These are phyloP conservation scores for Penicillium manginii DNA, from an alignment of 495 filamentous ascomycete species.

Conservation along the genomic window DNA sequence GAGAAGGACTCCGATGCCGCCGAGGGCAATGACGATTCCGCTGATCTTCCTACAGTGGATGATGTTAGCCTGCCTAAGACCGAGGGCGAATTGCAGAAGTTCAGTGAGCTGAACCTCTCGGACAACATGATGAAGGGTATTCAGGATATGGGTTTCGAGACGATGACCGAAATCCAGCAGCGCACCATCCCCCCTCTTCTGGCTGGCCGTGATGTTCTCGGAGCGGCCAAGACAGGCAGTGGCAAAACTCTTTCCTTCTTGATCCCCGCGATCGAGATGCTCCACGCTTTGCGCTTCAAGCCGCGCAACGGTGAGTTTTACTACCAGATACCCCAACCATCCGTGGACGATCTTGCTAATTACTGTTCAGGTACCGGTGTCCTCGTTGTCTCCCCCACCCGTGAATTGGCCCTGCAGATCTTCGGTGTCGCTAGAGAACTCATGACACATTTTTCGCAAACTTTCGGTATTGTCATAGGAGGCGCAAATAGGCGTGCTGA, in stretches of 20 bases:
- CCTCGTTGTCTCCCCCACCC: conserved; percentile 68
- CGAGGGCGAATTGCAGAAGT: conserved; percentile 60
- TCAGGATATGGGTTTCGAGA: conserved; percentile 86
- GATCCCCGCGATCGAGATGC: conserved; percentile 94
- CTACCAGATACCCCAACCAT: not conserved
- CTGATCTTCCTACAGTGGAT: conserved; percentile 55
- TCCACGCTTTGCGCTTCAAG: conserved; percentile 87
- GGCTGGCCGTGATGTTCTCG: conserved; percentile 90
- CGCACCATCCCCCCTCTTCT: conserved; percentile 85
- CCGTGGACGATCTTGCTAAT: conserved; percentile 7
- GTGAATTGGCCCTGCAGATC: conserved; percentile 93
- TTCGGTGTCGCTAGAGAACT: conserved; percentile 94
- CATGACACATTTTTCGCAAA: conserved; percentile 86
- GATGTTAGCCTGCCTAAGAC: conserved; percentile 60
- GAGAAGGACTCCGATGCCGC: conserved; percentile 32
- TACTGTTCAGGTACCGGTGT: conserved; percentile 69
- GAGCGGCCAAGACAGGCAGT: conserved; percentile 94
- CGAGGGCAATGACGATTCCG: conserved; percentile 27
- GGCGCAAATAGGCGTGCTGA: conserved; percentile 91
- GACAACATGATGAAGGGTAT: conserved; percentile 88
- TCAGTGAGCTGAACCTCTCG: conserved; percentile 83
- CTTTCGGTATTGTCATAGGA: conserved; percentile 93
- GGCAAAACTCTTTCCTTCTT: conserved; percentile 96
- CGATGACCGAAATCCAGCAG: conserved; percentile 95
- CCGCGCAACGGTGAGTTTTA: conserved; percentile 61